phyloP scores from a whole-genome alignment of 495 filamentous ascomycete genomes.

The Baudoinia panamericana region DNA sequence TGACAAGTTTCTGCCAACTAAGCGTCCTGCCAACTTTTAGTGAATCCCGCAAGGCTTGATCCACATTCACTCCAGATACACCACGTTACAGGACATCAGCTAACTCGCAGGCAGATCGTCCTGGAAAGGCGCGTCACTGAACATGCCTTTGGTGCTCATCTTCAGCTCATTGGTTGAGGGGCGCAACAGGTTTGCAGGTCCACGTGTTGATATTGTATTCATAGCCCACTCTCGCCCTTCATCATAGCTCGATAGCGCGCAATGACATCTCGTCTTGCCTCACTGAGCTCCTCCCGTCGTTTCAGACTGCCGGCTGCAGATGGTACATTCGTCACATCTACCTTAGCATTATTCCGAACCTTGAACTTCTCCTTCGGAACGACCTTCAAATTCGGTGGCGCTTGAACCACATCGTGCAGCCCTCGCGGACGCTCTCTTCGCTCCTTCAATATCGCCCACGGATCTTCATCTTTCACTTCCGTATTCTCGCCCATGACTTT shows the following conservation, averaged over 20 bases:
- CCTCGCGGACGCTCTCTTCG: slow-evolving; percentile 37
- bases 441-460: slow-evolving; percentile 61
- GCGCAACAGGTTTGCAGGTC: no score
- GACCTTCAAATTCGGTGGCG: slow-evolving; percentile 61
- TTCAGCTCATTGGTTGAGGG: no score
- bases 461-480: slow-evolving; percentile 51
- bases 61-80: no score
- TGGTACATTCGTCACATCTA: slow-evolving; percentile 62
- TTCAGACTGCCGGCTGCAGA: slow-evolving; percentile 66
- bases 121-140: no score
- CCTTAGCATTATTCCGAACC: slow-evolving; percentile 50
- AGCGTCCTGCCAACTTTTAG: no score
- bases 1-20: no score
- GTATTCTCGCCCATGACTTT: slow-evolving; percentile 29
- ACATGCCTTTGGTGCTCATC: no score
- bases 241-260: slow-evolving; percentile 73
- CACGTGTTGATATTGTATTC: no score
- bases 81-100: no score
- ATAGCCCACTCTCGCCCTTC: slow-evolving; percentile 22
- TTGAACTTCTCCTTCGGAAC: slow-evolving; percentile 56
- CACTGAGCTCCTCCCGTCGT: slow-evolving; percentile 67
- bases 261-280: slow-evolving; percentile 60
- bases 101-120: no score
- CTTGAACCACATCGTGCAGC: slow-evolving; percentile 66
- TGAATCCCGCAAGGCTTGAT: no score